A percentile compares a stretch with the other conserved stretches of the same genome.
phyloP scores from a whole-genome alignment of 768 basidiomycete species.

The Rubroboletus satanas region DNA sequence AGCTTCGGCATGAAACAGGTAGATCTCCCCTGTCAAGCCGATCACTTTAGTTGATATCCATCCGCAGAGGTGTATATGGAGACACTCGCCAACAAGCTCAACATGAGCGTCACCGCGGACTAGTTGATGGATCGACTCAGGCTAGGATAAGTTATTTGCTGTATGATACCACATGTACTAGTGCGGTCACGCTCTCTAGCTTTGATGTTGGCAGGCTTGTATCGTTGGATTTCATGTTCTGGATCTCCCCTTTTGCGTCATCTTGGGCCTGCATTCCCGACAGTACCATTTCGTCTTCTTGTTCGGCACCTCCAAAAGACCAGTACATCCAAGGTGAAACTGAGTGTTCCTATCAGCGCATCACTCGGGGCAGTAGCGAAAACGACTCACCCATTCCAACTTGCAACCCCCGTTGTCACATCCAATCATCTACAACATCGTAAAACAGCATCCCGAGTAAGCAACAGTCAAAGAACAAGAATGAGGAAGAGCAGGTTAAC shows the following conservation, averaged over 20 bases:
- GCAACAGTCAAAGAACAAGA: neutral
- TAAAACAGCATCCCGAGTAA: conserved; percentile 1
- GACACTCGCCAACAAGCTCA: conserved; percentile 76
- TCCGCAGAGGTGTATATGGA: conserved; percentile 79
- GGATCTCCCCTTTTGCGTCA: conserved; percentile 34
- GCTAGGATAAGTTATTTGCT: conserved; percentile 15
- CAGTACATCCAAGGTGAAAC: conserved; percentile 74
- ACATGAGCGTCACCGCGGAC: conserved; percentile 44
- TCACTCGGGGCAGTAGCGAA: neutral
- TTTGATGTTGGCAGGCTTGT: neutral
- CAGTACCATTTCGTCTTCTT: conserved; percentile 67
- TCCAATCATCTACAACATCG: conserved; percentile 66
- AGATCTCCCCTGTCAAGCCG: conserved; percentile 2
- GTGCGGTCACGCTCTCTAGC: neutral
- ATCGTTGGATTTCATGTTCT: conserved; percentile 15
- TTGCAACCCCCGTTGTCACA: conserved; percentile 73
- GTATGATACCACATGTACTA: conserved; percentile 17
- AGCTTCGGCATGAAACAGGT: conserved; percentile 75
- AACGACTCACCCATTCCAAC: conserved; percentile 73
- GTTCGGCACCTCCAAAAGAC: conserved; percentile 53
- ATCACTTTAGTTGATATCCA: conserved; percentile 1
- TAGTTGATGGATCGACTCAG: neutral
- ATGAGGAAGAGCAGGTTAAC: neutral
- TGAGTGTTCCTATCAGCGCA: conserved; percentile 25
- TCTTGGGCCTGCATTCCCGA: conserved; percentile 50